These are phyloP conservation scores for Lasiosphaeriaceae sp. DNA, from an alignment of 495 filamentous ascomycete genomes.

Conservation along the genomic window DNA sequence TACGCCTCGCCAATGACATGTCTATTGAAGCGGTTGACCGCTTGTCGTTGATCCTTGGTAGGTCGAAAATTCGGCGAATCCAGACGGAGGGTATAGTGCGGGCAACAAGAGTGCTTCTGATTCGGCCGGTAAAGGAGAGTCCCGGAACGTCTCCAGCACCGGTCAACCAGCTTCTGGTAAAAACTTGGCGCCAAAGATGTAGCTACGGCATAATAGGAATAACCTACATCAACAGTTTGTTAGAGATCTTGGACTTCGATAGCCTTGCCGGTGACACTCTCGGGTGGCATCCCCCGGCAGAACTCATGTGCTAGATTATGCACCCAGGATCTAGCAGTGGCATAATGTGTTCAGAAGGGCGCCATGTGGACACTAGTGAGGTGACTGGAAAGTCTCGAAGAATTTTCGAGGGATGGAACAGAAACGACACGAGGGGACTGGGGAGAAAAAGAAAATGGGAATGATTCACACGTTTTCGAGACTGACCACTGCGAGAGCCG, in stretches of 20 bases:
- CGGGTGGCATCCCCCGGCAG: background rate
- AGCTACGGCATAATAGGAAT: slow-evolving; percentile 75
- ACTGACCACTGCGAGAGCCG: slow-evolving; percentile 38
- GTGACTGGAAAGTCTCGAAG: slow-evolving; percentile 12
- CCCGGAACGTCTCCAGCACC: slow-evolving; percentile 83
- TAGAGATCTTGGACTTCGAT: slow-evolving; percentile 6
- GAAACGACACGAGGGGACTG: too few species aligned
- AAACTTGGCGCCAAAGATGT: slow-evolving; percentile 62
- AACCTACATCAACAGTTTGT: slow-evolving; percentile 50
- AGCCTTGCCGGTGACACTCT: background rate
- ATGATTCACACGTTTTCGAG: slow-evolving; percentile 30
- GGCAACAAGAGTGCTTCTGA: slow-evolving; percentile 77
- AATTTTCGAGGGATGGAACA: slow-evolving; percentile 16
- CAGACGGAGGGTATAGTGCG: slow-evolving; percentile 90
- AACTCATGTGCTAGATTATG: slow-evolving; percentile 7
- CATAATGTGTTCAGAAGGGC: background rate
- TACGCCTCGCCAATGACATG: slow-evolving; percentile 79
- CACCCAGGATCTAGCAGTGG: background rate
- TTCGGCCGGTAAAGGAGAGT: slow-evolving; percentile 93
- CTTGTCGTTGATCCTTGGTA: slow-evolving; percentile 77
- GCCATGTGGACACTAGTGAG: background rate
- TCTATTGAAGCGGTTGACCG: slow-evolving; percentile 86
- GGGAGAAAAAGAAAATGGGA: background rate
- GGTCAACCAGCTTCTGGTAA: slow-evolving; percentile 80
- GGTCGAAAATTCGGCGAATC: slow-evolving; percentile 68